phyloP scores from a whole-genome alignment of 352 stramenopile genomes.

The Hyaloperonospora arabidopsidis region DNA sequence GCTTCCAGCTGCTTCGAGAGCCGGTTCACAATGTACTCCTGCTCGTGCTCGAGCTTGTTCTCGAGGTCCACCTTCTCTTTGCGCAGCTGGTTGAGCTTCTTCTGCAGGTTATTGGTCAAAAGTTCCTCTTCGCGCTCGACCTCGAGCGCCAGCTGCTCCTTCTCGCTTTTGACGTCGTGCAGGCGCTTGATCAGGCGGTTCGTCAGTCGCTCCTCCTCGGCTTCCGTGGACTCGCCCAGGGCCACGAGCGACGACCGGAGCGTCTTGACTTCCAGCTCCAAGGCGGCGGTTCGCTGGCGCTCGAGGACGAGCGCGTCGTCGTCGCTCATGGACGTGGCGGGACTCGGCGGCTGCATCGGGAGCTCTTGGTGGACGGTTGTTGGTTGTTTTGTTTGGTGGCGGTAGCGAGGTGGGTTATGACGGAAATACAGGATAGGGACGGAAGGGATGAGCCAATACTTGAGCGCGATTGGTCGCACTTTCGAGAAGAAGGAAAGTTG shows the following conservation, averaged over 20 bases:
- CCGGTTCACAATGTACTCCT: constrained; percentile 91
- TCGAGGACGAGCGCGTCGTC: constrained; percentile 57
- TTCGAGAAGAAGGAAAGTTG: too few relatives aligned
- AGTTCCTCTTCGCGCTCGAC: constrained; percentile 88
- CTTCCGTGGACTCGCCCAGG: constrained; percentile 76
- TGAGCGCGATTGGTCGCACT: too few relatives aligned
- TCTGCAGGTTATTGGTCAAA: constrained; percentile 84
- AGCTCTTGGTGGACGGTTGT: too few relatives aligned
- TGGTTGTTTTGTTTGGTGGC: too few relatives aligned
- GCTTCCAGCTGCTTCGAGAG: constrained; percentile 79
- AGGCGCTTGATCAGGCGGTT: constrained; percentile 80
- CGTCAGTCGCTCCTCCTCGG: constrained; percentile 77
- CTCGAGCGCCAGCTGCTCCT: constrained; percentile 82
- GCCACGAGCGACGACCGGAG: constrained; percentile 65
- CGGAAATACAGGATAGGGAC: too few relatives aligned
- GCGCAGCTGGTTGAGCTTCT: constrained; percentile 82
- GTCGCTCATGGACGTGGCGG: background rate
- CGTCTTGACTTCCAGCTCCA: constrained; percentile 61
- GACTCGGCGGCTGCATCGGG: too few relatives aligned
- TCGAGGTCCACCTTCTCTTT: constrained; percentile 88
- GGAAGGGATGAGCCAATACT: too few relatives aligned
- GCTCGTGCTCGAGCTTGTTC: constrained; percentile 88
- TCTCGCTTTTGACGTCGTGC: constrained; percentile 76
- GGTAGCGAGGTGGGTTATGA: too few relatives aligned
- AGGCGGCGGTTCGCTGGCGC: constrained; percentile 59